These are phyloP conservation scores for Ophidiomyces ophidiicola DNA, from an alignment of 2,329 filamentous ascomycete species.

Conservation along the genomic window DNA sequence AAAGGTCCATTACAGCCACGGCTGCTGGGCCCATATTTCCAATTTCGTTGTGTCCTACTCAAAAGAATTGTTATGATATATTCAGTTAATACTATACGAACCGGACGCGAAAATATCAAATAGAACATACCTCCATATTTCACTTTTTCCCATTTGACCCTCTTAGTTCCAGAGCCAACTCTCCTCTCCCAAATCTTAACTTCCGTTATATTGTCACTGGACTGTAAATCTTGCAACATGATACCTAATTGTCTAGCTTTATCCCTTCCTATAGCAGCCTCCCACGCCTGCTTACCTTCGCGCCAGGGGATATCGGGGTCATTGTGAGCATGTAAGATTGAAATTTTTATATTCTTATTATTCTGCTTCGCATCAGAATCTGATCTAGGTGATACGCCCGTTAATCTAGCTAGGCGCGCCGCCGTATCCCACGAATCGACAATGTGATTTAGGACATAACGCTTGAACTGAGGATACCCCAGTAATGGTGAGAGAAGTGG, in stretches of 20 bases:
- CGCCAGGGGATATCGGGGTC: constrained; percentile 70
- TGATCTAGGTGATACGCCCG: constrained; percentile 22
- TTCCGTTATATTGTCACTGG: constrained; percentile 24
- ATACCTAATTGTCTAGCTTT: constrained; percentile 20
- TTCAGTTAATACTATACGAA: neutral
- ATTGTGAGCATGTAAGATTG: constrained; percentile 61
- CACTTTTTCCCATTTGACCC: constrained; percentile 34
- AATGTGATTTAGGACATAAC: constrained; percentile 50
- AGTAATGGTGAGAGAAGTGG: constrained; percentile 61
- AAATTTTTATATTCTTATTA: constrained; percentile 39
- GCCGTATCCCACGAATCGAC: constrained; percentile 73
- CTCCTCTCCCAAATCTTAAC: constrained; percentile 30
- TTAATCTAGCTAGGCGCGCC: constrained; percentile 44
- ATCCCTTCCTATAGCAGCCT: constrained; percentile 25
- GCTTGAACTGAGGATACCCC: constrained; percentile 51
- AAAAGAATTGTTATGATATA: neutral
- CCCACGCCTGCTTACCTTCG: constrained; percentile 32
- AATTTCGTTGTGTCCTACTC: constrained; percentile 31
- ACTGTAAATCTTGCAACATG: constrained; percentile 22
- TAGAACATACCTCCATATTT: constrained; percentile 32
- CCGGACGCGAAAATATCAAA: no score
- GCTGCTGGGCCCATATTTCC: constrained; percentile 30
- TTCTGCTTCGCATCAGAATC: constrained; percentile 42
- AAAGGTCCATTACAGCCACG: constrained; percentile 28
- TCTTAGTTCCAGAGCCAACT: constrained; percentile 22